Evolutionary conservation across 2,329 filamentous ascomycete species (phyloP), one percentile per base, ranked within the genome.

Genomic region (Thelonectria blattea): DNA sequence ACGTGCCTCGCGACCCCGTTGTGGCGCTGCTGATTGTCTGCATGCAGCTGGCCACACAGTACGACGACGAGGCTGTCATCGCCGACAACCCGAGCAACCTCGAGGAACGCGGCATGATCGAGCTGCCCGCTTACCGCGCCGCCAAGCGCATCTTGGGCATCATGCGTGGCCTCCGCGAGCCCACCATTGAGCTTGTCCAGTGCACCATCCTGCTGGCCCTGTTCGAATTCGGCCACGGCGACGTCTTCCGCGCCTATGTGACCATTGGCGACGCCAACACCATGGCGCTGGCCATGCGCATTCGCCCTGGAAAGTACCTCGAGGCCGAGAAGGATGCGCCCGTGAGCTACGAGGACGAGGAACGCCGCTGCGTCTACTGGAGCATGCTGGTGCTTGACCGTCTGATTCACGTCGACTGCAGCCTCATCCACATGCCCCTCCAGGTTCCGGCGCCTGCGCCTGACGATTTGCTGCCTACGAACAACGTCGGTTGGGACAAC

Each of bases 141-240:
- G 74, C 74, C 37, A 79, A 79, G 65, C 73, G 78, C 15, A 69
- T 76, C 43, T 70, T 79, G 30, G 71, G 73, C 17, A 61, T 79
- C 47, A 62, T 78, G 17, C 72, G 77, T 51, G 72, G 72, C 17
- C 73, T 76, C 52, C 68, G 71, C 12, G 69, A 72, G 20, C 76
- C 77, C 9, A 75, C 67, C 30, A 70, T 79, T 24, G 77, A 78
- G 68, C 67, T 79, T 24, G 69, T 80, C 12, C 79, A 80, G 65
- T 78, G 76, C 58, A 76, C 74, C 27, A 72, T 78, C 18, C 65
- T 81, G 56, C 64, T 80, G 43, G 75, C 77, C 5, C 68, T 80
- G 43, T 81, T 78, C 64, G 79, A 81, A 62, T 79, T 80, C 61
- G 79, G 79, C 2, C 79, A 81, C 60, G 79, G 79, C 32, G 74